Base-by-base conservation (phyloP, 1,139 yeast genomes). In the Blastobotrys proliferans region DNA sequence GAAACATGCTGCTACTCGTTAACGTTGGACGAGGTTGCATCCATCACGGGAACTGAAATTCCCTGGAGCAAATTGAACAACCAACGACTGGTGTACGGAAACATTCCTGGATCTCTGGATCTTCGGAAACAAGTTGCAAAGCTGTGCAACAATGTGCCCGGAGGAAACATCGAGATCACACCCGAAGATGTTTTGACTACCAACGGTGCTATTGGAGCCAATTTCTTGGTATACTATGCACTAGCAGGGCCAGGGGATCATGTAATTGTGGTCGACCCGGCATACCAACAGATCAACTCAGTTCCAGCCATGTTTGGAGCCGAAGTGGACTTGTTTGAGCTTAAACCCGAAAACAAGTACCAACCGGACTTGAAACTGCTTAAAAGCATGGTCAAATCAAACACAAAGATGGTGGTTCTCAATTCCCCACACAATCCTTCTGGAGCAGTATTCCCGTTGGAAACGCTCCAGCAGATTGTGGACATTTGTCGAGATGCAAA, bases 181-280 rank as follows among this genome's bases (percentile, higher is more conserved):
- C 41, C 51, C 1, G 68, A 68, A 2, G 57, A 74, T 43, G 68
- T 77, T 17, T 66, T 76, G 14, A 57, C 76, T 25, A 72, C 80
- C 19, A 75, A 76, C 53, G 82, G 82, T 13, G 81, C 80, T 4
- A 77, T 77, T 56, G 81, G 77, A 2, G 81, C 75, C 36, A 77
- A 77, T 51, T 77, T 74, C 51, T 61, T 76, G 39, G 52, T 68
- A 0, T 68, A 72, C 50, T 76, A 75, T 52, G 61, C 76, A 0
- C 49, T 76, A n/a, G 68, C 72, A 2, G 69, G 69, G 25, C 66
- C 69, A 2, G 72, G 68, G 2, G 81, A 76, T 51, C 77, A 71
- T 48, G 74, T 72, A 2, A 64, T 77, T 37, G 74, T 72, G 18
- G 70, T 74, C 4, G 70, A 68, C 41, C 82, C 82, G 14, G 67